Conservation (phyloP, 768 basidiomycete genomes). For the Rhodotorula taiwanensis region DNA sequence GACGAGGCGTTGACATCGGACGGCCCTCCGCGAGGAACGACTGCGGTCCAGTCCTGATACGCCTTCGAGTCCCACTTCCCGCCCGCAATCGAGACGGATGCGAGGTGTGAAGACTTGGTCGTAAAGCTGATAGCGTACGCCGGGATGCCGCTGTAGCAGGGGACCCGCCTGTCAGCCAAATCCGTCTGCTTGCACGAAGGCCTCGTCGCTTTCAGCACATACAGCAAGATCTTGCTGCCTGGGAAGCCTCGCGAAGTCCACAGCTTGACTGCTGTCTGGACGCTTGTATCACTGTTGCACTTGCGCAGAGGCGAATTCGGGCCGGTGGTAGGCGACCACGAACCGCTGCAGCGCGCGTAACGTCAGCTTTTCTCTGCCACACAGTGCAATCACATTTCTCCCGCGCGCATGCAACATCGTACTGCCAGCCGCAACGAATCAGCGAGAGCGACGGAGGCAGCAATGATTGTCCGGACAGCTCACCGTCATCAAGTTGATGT, state of each 20-base stretch:
- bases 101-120: slow-evolving; percentile 20
- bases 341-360: slow-evolving; percentile 6
- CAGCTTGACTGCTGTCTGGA: slow-evolving; percentile 58
- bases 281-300: slow-evolving; percentile 68
- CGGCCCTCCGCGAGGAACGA: slow-evolving; percentile 15
- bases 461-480: slow-evolving; percentile 42
- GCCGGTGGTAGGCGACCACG: slow-evolving; percentile 57
- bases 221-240: slow-evolving; percentile 64
- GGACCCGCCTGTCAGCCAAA: too few relatives aligned
- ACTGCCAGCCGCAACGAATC: slow-evolving; percentile 45
- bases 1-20: slow-evolving; percentile 19
- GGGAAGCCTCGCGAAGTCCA: slow-evolving; percentile 79
- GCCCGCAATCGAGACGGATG: not conserved
- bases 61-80: slow-evolving; percentile 1
- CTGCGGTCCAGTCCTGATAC: slow-evolving; percentile 15
- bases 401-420: slow-evolving; percentile 72
- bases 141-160: slow-evolving; percentile 9
- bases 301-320: slow-evolving; percentile 81
- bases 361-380: not conserved
- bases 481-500: slow-evolving; percentile 70
- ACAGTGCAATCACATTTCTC: too few relatives aligned
- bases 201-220: slow-evolving; percentile 45
- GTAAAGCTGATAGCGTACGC: slow-evolving; percentile 26
- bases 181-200: too few relatives aligned
- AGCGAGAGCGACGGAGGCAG: not conserved